A percentile compares a stretch with the other conserved stretches of the same genome.
Conservation (phyloP, 2,329 filamentous ascomycete genomes). For the Talaromyces sp. region DNA sequence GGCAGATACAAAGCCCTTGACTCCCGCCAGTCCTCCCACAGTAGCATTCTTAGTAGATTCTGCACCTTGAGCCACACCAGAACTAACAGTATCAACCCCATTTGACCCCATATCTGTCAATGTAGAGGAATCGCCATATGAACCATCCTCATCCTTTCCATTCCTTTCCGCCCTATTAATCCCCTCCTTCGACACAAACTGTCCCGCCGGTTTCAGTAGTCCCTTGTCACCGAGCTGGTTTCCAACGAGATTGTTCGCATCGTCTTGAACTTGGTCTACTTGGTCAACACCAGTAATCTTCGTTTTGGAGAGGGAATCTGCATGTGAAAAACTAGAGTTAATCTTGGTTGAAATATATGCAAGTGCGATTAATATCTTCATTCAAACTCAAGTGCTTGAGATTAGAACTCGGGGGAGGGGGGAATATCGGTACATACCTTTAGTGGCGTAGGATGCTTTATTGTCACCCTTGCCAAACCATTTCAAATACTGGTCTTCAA, state of each 20-base stretch:
- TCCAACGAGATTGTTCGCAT: slow-evolving; percentile 51
- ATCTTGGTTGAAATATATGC: too few relatives aligned
- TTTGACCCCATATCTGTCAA: slow-evolving; percentile 3
- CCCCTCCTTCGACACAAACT: slow-evolving; percentile 54
- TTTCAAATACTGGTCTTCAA: slow-evolving; percentile 58
- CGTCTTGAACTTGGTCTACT: slow-evolving; percentile 57
- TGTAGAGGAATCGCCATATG: slow-evolving; percentile 30
- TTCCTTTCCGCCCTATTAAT: slow-evolving; percentile 57
- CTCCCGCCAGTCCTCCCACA: slow-evolving; percentile 1
- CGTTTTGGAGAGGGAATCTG: slow-evolving; percentile 55
- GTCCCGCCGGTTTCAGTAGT: slow-evolving; percentile 53
- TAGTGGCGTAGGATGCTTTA: slow-evolving; percentile 57
- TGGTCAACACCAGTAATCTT: slow-evolving; percentile 55
- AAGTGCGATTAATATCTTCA: too few relatives aligned
- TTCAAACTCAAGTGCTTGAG: background rate
- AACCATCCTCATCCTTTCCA: slow-evolving; percentile 58
- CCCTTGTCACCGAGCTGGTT: slow-evolving; percentile 57
- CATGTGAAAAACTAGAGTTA: background rate
- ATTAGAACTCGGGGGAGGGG: too few relatives aligned
- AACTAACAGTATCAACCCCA: slow-evolving; percentile 3
- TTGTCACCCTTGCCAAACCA: slow-evolving; percentile 60
- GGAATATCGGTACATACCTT: slow-evolving; percentile 51
- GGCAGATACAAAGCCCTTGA: slow-evolving; percentile 1
- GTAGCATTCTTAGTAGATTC: slow-evolving; percentile 3
- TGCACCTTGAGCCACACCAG: slow-evolving; percentile 3